A percentile compares a stretch with the other conserved stretches of the same genome.
These are phyloP conservation scores for Groenewaldozyma salmanticensis DNA, from an alignment of 805 yeast genomes.

Conservation along the genomic window DNA sequence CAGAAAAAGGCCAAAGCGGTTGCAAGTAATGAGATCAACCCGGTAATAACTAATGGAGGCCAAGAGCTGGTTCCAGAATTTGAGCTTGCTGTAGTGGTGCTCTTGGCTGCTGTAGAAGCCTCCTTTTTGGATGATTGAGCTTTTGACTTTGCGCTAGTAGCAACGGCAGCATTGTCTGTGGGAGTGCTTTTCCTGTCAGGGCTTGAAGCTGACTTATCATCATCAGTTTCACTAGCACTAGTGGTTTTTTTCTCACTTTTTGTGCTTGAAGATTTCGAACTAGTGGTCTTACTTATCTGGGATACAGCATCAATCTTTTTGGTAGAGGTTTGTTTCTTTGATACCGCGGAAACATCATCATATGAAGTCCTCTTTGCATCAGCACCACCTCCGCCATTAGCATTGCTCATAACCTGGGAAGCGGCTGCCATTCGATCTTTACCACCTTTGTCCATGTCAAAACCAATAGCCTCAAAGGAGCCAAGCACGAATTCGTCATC, in stretches of 20 bases:
- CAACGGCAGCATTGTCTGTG: slow-evolving; percentile 1
- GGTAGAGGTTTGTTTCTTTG: slow-evolving; percentile 10
- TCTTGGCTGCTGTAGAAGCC: background rate
- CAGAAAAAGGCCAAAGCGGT: too few relatives aligned
- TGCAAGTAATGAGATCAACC: too few relatives aligned
- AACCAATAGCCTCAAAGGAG: slow-evolving; percentile 54
- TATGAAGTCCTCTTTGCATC: slow-evolving; percentile 2
- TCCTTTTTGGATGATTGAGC: background rate
- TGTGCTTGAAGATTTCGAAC: slow-evolving; percentile 8
- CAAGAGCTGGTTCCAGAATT: slow-evolving; percentile 11
- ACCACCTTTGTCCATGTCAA: slow-evolving; percentile 31
- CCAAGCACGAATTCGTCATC: slow-evolving; percentile 54
- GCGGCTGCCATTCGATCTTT: slow-evolving; percentile 10
- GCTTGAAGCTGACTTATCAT: slow-evolving; percentile 5
- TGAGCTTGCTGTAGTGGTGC: slow-evolving; percentile 8
- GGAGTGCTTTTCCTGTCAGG: slow-evolving; percentile 8
- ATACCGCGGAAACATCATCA: slow-evolving; percentile 11
- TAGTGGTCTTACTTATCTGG: background rate
- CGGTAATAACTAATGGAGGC: too few relatives aligned
- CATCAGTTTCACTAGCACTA: slow-evolving; percentile 10
- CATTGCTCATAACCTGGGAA: slow-evolving; percentile 7
- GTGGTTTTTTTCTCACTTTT: slow-evolving; percentile 2
- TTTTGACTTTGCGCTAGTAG: background rate
- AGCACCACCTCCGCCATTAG: slow-evolving; percentile 9
- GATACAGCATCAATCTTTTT: background rate